These are phyloP conservation scores for Amaranthus tricolor DNA, from an alignment of 179 eudicot species.

Conservation along the genomic window DNA sequence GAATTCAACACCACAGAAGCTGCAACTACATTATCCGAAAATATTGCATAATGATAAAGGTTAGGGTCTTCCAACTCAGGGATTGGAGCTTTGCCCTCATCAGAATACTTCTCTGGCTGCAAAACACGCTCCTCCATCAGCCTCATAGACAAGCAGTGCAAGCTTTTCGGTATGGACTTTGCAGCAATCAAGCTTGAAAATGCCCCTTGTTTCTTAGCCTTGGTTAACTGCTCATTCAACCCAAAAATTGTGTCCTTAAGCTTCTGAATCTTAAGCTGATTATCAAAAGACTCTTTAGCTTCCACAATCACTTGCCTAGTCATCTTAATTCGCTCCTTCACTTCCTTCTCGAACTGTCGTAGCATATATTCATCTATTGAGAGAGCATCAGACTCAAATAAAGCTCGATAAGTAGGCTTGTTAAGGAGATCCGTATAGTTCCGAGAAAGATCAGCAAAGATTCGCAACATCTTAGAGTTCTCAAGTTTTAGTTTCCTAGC, in stretches of 20 bases:
- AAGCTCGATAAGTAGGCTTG: constrained; percentile 44
- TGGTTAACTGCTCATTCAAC: constrained; percentile 70
- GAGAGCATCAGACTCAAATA: constrained; percentile 48
- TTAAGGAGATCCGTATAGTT: constrained; percentile 65
- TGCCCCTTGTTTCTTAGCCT: constrained; percentile 91
- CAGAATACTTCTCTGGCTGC: constrained; percentile 66
- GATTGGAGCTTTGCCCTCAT: constrained; percentile 57
- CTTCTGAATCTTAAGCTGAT: constrained; percentile 93
- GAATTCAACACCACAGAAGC: constrained; percentile 95
- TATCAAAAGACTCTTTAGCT: constrained; percentile 85
- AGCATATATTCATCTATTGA: constrained; percentile 60
- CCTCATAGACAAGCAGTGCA: constrained; percentile 85
- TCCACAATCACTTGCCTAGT: constrained; percentile 81
- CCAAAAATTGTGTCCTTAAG: constrained; percentile 80
- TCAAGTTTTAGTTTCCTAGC: constrained; percentile 95
- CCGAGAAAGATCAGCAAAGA: constrained; percentile 63
- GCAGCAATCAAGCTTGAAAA: constrained; percentile 95
- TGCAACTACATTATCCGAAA: constrained; percentile 85
- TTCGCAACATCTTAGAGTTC: constrained; percentile 76
- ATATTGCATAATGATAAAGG: constrained; percentile 83
- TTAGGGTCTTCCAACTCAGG: constrained; percentile 82
- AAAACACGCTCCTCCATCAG: constrained; percentile 89
- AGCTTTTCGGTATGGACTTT: constrained; percentile 86
- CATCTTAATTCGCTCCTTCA: constrained; percentile 77
- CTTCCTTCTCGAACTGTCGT: constrained; percentile 86